Conservation (phyloP, 2,329 filamentous ascomycete genomes). For the Penicillium frequentans region DNA sequence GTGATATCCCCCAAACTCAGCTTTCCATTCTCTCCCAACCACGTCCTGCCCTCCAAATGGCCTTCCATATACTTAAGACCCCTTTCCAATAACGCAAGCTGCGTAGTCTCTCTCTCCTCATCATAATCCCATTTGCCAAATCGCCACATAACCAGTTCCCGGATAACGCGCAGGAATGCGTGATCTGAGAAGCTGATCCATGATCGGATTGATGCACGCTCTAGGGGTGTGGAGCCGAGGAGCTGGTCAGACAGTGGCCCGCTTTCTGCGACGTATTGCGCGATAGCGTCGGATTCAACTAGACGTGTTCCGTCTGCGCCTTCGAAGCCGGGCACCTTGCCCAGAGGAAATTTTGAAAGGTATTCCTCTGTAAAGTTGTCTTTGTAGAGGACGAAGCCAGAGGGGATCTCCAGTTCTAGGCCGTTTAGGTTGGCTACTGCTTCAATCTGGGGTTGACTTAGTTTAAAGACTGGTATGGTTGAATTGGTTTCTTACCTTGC, state of each 20-base stretch:
- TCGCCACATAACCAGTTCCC: constrained; percentile 21
- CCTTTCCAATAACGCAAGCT: constrained; percentile 4
- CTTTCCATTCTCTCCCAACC: constrained; percentile 22
- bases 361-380: constrained; percentile 50
- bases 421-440: constrained; percentile 40
- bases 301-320: constrained; percentile 49
- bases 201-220: constrained; percentile 45
- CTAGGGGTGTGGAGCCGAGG: constrained; percentile 43
- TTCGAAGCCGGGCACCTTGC: constrained; percentile 54
- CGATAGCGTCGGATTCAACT: constrained; percentile 50
- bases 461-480: no score
- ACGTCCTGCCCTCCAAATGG: constrained; percentile 20
- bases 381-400: constrained; percentile 44
- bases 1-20: constrained; percentile 30
- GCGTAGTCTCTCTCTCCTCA: constrained; percentile 21
- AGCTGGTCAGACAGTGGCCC: constrained; percentile 49
- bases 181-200: constrained; percentile 48
- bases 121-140: constrained; percentile 20
- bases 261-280: constrained; percentile 47
- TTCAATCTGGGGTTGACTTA: constrained; percentile 16
- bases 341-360: constrained; percentile 53
- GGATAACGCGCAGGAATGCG: constrained; percentile 21
- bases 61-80: constrained; percentile 14
- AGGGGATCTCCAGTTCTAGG: constrained; percentile 22
- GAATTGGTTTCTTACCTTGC: constrained; percentile 14